Evolutionary conservation across 2,329 filamentous ascomycete species (phyloP).

Genomic region (Dendryphion nanum): DNA sequence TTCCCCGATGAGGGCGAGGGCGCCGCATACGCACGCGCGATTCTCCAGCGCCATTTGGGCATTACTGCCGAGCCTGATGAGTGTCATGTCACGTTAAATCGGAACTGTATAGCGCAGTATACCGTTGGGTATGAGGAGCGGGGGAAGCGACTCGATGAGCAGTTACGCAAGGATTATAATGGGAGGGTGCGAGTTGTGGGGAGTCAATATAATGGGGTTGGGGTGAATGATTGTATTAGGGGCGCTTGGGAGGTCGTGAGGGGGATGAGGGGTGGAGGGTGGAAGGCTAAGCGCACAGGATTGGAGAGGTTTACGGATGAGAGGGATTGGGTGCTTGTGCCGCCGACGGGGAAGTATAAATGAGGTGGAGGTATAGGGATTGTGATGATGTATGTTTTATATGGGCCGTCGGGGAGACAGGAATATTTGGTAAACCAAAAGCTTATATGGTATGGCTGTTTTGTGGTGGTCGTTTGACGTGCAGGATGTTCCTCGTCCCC

Average conservation of each 20-base stretch:
- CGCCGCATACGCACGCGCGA: conserved; percentile 64
- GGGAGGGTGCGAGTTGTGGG: conserved; percentile 63
- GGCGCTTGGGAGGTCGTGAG: conserved; percentile 55
- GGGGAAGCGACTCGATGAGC: conserved; percentile 56
- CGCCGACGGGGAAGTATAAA: too few relatives aligned
- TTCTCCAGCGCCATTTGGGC: conserved; percentile 72
- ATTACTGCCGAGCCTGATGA: conserved; percentile 64
- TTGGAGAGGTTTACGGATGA: conserved; percentile 15
- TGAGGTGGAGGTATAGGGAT: too few relatives aligned
- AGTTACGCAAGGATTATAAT: conserved; percentile 57
- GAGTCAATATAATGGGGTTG: conserved; percentile 48
- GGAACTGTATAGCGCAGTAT: conserved; percentile 88
- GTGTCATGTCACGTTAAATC: conserved; percentile 60
- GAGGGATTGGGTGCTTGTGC: too few relatives aligned
- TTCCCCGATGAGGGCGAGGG: conserved; percentile 67
- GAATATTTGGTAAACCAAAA: too few relatives aligned
- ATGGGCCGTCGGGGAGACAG: too few relatives aligned
- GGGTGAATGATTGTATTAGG: conserved; percentile 53
- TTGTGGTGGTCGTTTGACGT: too few relatives aligned
- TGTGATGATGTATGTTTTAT: too few relatives aligned
- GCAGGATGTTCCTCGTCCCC: too few relatives aligned
- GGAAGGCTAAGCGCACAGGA: conserved; percentile 25
- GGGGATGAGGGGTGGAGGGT: conserved; percentile 33
- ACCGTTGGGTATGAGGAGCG: conserved; percentile 70
- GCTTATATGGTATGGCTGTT: too few relatives aligned